Percentiles rank a stretch among this genome's conserved stretches.
phyloP scores from a whole-genome alignment of 2,329 filamentous ascomycete species.

The Hortaea werneckii region DNA sequence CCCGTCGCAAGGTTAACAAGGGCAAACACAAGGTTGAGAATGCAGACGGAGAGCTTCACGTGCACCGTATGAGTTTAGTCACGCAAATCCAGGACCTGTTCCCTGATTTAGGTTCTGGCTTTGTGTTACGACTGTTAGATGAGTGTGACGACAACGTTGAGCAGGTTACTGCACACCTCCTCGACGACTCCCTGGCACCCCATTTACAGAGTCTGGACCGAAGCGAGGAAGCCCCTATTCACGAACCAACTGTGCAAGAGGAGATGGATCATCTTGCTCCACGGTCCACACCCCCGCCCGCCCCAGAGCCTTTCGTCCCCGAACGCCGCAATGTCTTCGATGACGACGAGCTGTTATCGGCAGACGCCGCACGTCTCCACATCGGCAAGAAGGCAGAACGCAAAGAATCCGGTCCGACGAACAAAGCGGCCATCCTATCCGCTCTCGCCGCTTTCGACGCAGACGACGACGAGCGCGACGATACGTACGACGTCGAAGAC shows the following conservation, averaged over 20 bases:
- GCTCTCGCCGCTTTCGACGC: constrained; percentile 83
- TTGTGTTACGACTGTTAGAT: constrained; percentile 68
- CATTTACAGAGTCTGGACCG: constrained; percentile 57
- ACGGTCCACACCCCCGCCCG: constrained; percentile 43
- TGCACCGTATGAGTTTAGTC: constrained; percentile 75
- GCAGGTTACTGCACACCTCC: constrained; percentile 67
- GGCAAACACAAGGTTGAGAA: constrained; percentile 51
- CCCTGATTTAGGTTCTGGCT: constrained; percentile 73
- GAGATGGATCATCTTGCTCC: constrained; percentile 41
- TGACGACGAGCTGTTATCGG: constrained; percentile 61
- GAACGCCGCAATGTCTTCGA: constrained; percentile 66
- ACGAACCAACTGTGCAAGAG: constrained; percentile 8
- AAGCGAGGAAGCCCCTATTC: constrained; percentile 49
- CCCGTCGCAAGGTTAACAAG: constrained; percentile 51
- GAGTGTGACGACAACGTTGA: constrained; percentile 70
- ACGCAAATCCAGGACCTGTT: constrained; percentile 91
- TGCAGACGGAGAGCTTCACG: constrained; percentile 47
- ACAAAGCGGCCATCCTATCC: constrained; percentile 78
- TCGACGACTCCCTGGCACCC: constrained; percentile 64
- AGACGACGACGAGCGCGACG: constrained; percentile 92
- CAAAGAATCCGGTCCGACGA: constrained; percentile 49
- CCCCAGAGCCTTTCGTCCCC: constrained; percentile 31
- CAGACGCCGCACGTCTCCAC: constrained; percentile 59
- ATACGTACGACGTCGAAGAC: constrained; percentile 88
- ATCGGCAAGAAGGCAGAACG: constrained; percentile 54